Percentiles rank a stretch among this genome's conserved stretches.
These are phyloP conservation scores for Fusarium sp. DNA, from an alignment of 2,329 filamentous ascomycete genomes.

Conservation along the genomic window DNA sequence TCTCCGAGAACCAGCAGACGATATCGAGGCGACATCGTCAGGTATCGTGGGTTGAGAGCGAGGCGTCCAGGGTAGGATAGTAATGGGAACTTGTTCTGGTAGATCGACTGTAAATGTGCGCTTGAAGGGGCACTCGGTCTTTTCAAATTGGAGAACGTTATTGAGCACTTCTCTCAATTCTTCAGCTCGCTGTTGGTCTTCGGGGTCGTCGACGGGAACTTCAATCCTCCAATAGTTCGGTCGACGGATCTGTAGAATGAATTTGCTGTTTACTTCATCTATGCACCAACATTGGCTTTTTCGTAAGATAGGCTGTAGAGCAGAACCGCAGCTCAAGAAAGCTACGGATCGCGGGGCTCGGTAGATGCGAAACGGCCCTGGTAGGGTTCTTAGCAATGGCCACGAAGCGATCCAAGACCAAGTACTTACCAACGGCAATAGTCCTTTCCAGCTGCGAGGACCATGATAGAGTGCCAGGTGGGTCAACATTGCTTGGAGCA, in stretches of 20 bases:
- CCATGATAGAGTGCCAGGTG: constrained; percentile 76
- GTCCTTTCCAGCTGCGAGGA: constrained; percentile 81
- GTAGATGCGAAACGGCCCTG: constrained; percentile 83
- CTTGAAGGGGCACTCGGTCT: constrained; percentile 87
- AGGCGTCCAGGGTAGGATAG: constrained; percentile 76
- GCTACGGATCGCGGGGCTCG: constrained; percentile 86
- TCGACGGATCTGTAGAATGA: constrained; percentile 85
- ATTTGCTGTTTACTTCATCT: constrained; percentile 80
- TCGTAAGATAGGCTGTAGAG: constrained; percentile 86
- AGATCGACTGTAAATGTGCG: constrained; percentile 79
- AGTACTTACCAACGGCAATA: constrained; percentile 75
- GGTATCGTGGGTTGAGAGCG: constrained; percentile 23
- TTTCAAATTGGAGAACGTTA: constrained; percentile 84
- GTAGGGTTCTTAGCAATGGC: background rate
- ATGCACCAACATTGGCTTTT: constrained; percentile 96
- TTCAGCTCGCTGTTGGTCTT: constrained; percentile 66
- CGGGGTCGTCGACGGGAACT: constrained; percentile 69
- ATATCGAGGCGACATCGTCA: constrained; percentile 17
- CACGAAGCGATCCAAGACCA: no score
- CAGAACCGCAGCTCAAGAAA: constrained; percentile 85
- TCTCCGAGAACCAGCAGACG: constrained; percentile 23
- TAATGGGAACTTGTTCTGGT: constrained; percentile 74
- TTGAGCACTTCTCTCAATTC: constrained; percentile 76
- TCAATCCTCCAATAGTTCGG: constrained; percentile 94
- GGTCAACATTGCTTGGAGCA: constrained; percentile 53